phyloP scores from a whole-genome alignment of 345 rosid species.

The Syzygium jambos region DNA sequence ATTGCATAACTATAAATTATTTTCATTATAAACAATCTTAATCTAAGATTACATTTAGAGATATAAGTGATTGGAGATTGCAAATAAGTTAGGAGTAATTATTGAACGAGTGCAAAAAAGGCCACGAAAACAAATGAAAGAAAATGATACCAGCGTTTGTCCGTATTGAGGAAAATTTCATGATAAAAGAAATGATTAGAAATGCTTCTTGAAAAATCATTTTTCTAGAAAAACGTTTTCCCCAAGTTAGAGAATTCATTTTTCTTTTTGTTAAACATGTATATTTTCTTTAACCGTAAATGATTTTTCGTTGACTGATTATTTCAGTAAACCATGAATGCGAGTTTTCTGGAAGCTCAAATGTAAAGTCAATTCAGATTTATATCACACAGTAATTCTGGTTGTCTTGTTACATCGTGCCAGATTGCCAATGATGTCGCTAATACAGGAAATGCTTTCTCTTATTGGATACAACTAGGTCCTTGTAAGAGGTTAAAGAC shows the following conservation, averaged over 20 bases:
- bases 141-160: neutral
- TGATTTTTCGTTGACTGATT: neutral
- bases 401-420: neutral
- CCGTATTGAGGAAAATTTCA: neutral
- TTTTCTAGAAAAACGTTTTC: neutral
- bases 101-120: neutral
- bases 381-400: neutral
- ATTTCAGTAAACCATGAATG: too few species aligned
- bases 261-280: too few species aligned
- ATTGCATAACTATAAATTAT: neutral
- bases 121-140: neutral
- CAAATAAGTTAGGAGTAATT: neutral
- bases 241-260: neutral
- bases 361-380: neutral
- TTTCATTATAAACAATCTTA: neutral
- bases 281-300: neutral
- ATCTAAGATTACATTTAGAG: neutral
- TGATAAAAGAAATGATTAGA: neutral
- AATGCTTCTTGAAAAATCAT: neutral
- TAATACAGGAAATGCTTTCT: neutral
- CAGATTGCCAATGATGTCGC: neutral
- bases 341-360: fast-evolving
- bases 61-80: neutral
- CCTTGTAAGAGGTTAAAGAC: neutral
- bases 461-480: neutral